These are phyloP conservation scores for Fragaria vesca DNA, from an alignment of 306 rosid genomes.

Conservation along the genomic window DNA sequence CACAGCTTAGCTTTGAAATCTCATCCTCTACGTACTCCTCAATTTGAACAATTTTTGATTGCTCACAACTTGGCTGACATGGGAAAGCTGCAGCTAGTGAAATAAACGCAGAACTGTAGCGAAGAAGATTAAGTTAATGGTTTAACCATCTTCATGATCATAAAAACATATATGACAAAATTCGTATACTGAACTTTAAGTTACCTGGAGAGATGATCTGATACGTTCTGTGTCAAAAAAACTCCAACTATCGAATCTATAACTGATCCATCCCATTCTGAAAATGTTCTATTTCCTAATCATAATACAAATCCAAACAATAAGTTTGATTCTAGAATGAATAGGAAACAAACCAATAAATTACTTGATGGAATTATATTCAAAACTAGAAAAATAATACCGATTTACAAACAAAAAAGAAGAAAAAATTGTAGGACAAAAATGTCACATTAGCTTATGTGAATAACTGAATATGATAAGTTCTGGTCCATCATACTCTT, in stretches of 20 bases:
- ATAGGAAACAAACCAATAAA: background rate
- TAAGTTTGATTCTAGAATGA: background rate
- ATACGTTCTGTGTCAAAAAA: constrained; percentile 55
- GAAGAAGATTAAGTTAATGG: background rate
- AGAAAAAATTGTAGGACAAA: too few species aligned
- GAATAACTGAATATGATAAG: too few species aligned
- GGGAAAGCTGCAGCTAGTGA: constrained; percentile 61
- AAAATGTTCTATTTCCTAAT: constrained; percentile 49
- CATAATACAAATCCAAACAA: background rate
- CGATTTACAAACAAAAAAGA: too few species aligned
- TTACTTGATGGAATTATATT: background rate
- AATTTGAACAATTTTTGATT: constrained; percentile 13
- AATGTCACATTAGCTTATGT: too few species aligned
- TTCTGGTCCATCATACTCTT: too few species aligned
- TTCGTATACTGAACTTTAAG: background rate
- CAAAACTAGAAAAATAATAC: too few species aligned
- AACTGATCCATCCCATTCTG: constrained; percentile 54
- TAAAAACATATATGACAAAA: background rate
- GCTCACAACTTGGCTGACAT: background rate
- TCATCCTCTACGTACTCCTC: background rate
- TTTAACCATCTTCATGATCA: background rate
- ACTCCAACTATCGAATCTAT: constrained; percentile 55
- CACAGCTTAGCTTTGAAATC: background rate
- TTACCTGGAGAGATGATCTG: constrained; percentile 60
- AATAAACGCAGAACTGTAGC: constrained; percentile 63